Evolutionary conservation across 2,329 filamentous ascomycete genomes (phyloP), one percentile per base, ranked within the genome.

Genomic region (Teratosphaeria pseudoeucalypti): DNA sequence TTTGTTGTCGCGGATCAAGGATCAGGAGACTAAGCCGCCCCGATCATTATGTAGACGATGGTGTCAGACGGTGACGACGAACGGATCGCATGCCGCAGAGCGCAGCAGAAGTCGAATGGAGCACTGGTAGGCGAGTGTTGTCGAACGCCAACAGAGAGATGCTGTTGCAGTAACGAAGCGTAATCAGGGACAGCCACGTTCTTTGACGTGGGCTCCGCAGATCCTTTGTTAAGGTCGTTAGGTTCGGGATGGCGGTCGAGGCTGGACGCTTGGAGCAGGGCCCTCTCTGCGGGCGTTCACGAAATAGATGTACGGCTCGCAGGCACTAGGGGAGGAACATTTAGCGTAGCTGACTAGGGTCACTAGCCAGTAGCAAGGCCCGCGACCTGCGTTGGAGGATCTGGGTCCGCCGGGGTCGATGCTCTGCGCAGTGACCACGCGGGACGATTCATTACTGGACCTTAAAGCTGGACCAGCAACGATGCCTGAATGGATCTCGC

Each of bases 141-240:
- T 54, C 32, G 27, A 54, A 54, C 27, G 52, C 29, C 52, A 23
- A 32, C 52, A 54, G 52, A 29, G 26, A n/a, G 32, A 7, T n/a
- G 32, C 52, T 16, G 52, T 54, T 34, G 52, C 52, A n/a, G 52
- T 54, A 26, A 49, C 43, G 43, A 49, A 49, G 43, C 23, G 43
- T 49, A 49, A 19, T 49, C 43, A 49, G 62, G 59, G 60, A 56
- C 32, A 62, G 61, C 60, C 60, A 60, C 61, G 55, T 62, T 53
- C 64, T 70, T 71, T 67, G 67, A 69, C 62, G 67, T 67, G 70
- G 70, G 67, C 72, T 72, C 70, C 76, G 73, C 19, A 76, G 77
- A 78, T 78, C 76, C 74, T 76, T 76, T 77, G 76, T 78, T 77
- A 77, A 78, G 75, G 74, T 76, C 72, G 76, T 78, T 77, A 78